Base-by-base conservation (phyloP, 768 basidiomycete species). In the Psilocybe subaeruginosa region DNA sequence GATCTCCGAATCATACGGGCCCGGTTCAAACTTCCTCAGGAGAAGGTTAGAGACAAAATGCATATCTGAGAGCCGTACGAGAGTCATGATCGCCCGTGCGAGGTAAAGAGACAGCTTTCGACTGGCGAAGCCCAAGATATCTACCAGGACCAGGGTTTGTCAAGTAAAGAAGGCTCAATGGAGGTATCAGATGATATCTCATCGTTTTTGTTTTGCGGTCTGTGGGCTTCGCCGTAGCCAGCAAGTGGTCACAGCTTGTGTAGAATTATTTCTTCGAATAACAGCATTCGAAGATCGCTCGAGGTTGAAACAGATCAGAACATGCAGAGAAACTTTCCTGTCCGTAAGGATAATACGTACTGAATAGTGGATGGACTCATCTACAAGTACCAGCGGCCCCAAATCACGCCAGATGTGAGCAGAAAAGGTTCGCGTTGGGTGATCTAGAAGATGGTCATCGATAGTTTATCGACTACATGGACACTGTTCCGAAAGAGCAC, bases 31-130 rank as follows among this genome's bases (percentile, higher is more conserved):
- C 17, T 39, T 31, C 41, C 11, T 30, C 19, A 27, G 43, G 51
- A 37, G 16, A 12, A 11, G 31, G 41, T 30, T 16, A 61, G 41
- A 53, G 31, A 17, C 3, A 53, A 53, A 53, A 53, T 31, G 30
- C 4, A 16, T 53, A 53, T 37, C 41, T 65, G 68, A 30, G 59
- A 58, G 17, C 68, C 37, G 4, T 58, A 29, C 19, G 56, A 49
- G 43, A 54, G 52, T 39, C 60, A 58, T 55, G 62, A 62, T 53
- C 65, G 23, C 39, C 48, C 56, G 53, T 48, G 61, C 3, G 65
- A 60, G 58, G 49, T 35, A 52, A 39, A 35, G 30, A 45, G 41
- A 37, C 58, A 59, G 58, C 17, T 33, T 30, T 50, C 48, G 30
- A n/a, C 3, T 29, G 16, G 33, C 51, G 11, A 35, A 35, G 31